phyloP scores from a whole-genome alignment of 1,284 basidiomycete genomes.

The Coniferiporia weirii region DNA sequence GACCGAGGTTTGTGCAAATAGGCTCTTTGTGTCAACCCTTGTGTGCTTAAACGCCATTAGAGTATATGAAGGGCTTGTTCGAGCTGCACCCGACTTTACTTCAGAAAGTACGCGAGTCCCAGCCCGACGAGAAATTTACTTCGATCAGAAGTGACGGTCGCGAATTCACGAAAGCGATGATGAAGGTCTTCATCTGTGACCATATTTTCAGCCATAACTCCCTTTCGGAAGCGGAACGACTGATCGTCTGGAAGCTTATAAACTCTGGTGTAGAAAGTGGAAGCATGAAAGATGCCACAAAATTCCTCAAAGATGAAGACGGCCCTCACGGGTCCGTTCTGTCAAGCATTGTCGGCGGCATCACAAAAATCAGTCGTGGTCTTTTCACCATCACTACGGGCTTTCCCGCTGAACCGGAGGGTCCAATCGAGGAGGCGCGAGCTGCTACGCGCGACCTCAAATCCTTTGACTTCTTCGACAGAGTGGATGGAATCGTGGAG shows the following conservation, averaged over 20 bases:
- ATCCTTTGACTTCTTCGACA: background rate
- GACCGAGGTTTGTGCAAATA: background rate
- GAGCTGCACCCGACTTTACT: background rate
- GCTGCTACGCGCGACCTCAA: background rate
- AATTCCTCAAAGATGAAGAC: background rate
- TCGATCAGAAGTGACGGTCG: background rate
- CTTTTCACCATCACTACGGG: background rate
- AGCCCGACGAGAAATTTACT: background rate
- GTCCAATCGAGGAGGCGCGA: conserved; percentile 1
- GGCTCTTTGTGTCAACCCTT: background rate
- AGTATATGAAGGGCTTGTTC: background rate
- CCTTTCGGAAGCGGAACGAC: background rate
- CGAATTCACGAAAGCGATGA: conserved; percentile 2
- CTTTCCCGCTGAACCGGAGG: background rate
- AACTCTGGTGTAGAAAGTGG: conserved; percentile 1
- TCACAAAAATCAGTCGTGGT: background rate
- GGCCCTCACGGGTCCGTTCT: background rate
- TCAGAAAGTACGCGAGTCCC: background rate
- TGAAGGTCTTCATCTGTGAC: conserved; percentile 4
- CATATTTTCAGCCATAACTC: background rate
- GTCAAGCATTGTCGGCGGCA: background rate
- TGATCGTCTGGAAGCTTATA: background rate
- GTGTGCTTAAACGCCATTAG: background rate
- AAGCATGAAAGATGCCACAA: background rate
- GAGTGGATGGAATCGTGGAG: background rate